These are phyloP conservation scores for Metrosideros polymorpha DNA, from an alignment of 441 rosid species.

Conservation along the genomic window DNA sequence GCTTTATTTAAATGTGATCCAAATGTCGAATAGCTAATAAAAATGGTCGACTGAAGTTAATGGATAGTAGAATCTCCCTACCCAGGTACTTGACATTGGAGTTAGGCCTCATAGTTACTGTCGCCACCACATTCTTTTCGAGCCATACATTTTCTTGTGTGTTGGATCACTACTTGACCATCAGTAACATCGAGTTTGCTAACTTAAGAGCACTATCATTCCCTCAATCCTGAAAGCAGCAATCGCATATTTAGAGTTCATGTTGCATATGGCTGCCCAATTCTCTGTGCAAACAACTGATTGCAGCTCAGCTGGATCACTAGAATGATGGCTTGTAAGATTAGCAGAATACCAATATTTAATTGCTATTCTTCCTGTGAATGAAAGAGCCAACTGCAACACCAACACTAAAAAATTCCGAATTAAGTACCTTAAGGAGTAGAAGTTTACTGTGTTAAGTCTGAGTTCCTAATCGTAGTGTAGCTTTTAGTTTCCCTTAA, in stretches of 20 bases:
- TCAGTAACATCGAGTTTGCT: background rate
- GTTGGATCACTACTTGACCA: background rate
- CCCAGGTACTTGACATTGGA: background rate
- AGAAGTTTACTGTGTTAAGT: background rate
- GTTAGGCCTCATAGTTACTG: background rate
- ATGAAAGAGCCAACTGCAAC: background rate
- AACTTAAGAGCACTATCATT: background rate
- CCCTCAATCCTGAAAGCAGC: background rate
- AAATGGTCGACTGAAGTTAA: background rate
- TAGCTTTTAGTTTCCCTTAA: background rate
- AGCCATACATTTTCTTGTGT: background rate
- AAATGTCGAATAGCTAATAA: no score
- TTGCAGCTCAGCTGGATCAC: background rate
- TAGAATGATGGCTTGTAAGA: background rate
- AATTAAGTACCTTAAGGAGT: background rate
- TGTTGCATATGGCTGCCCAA: background rate
- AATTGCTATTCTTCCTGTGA: background rate
- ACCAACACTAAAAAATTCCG: background rate
- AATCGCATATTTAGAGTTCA: background rate
- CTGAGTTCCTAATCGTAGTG: background rate
- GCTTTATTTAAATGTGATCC: background rate
- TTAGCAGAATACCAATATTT: background rate
- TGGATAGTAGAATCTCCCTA: background rate
- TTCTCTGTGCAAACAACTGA: background rate
- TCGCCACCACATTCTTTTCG: background rate